These are phyloP conservation scores for Fusarium sp. DNA, from an alignment of 2,329 filamentous ascomycete species.

Conservation along the genomic window DNA sequence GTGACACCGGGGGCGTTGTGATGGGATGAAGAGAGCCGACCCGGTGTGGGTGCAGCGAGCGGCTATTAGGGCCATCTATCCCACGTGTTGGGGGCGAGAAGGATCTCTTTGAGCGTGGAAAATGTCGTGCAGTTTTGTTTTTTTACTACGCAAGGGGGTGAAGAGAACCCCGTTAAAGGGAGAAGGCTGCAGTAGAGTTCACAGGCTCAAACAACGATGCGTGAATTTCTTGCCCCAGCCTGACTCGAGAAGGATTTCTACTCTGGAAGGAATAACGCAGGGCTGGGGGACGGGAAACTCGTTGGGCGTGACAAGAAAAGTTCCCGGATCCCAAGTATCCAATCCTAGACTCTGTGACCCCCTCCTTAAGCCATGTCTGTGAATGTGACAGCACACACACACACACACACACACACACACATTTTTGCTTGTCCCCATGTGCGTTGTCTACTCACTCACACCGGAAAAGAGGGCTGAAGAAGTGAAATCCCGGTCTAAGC, in stretches of 20 bases:
- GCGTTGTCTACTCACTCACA: not conserved
- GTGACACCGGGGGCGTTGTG: constrained; percentile 5
- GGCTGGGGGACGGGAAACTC: not conserved
- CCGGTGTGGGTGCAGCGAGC: constrained; percentile 36
- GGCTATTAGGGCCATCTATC: constrained; percentile 38
- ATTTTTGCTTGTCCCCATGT: not conserved
- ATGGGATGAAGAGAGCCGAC: constrained; percentile 1
- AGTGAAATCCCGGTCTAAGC: not conserved
- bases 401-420: not conserved
- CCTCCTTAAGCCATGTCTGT: not conserved
- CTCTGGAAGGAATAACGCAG: not conserved
- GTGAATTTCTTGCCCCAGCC: not conserved
- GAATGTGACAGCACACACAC: constrained; percentile 1
- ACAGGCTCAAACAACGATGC: not conserved
- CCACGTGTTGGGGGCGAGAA: constrained; percentile 39
- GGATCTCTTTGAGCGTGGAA: not conserved
- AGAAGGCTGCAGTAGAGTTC: not conserved
- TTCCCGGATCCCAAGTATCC: not conserved
- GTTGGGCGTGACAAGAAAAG: not conserved
- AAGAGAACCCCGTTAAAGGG: not conserved
- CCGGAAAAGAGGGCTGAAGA: not conserved
- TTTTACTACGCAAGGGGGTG: not conserved
- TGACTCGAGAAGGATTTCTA: not conserved
- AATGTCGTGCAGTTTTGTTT: not conserved
- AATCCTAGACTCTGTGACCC: not conserved